Conservation (phyloP, 148 eudicot genomes). For the Camellia lanceoleosa region DNA sequence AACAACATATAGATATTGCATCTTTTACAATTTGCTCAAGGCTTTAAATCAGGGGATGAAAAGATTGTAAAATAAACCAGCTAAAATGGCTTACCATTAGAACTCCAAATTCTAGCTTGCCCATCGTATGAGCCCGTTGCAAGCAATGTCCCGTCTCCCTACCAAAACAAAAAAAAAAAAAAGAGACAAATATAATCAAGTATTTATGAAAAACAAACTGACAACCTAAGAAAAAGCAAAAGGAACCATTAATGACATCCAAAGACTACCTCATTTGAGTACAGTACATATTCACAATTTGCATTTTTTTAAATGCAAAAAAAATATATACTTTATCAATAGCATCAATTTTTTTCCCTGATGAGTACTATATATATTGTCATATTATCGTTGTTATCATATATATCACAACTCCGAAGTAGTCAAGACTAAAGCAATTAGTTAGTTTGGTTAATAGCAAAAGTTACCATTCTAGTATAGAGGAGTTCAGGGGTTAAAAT, state of each 20-base stretch:
- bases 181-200: slow-evolving; percentile 1
- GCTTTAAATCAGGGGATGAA: background rate
- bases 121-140: slow-evolving; percentile 90
- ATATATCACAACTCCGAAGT: too few relatives aligned
- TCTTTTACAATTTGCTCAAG: background rate
- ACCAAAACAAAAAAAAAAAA: slow-evolving; percentile 14
- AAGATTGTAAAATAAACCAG: background rate
- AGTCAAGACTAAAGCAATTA: too few relatives aligned
- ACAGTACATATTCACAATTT: background rate
- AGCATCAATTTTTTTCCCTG: background rate
- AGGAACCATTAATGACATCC: background rate
- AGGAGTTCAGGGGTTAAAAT: too few relatives aligned
- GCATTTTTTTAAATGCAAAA: background rate
- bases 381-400: too few relatives aligned
- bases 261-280: background rate
- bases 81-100: slow-evolving; percentile 42
- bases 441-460: too few relatives aligned
- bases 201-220: background rate
- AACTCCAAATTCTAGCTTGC: slow-evolving; percentile 59
- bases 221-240: background rate
- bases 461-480: too few relatives aligned
- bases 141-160: slow-evolving; percentile 71
- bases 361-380: too few relatives aligned
- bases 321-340: too few relatives aligned
- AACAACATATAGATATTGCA: background rate